Base-by-base conservation (phyloP, 2,329 filamentous ascomycete species). In the Pochonia chlamydosporia region DNA sequence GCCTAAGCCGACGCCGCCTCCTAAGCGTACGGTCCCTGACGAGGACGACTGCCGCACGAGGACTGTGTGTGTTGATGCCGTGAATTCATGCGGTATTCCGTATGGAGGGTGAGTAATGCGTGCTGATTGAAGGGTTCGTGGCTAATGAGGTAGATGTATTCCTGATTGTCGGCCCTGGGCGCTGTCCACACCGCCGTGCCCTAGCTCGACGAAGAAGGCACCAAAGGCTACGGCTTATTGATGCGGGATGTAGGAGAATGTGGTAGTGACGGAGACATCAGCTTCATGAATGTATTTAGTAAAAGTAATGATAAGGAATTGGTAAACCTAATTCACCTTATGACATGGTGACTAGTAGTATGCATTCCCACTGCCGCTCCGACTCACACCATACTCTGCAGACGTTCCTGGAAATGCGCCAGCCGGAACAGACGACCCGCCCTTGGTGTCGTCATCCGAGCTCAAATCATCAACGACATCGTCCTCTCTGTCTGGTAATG, bases 401-500 rank as follows among this genome's bases (percentile, higher is more conserved):
- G 64, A 60, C 0, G 70, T 69, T 7, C 74, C 75, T 4, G 78
- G 75, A 52, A 76, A 81, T 0, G 73, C 72, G 3, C 78, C 76
- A 13, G 70, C 67, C 5, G 71, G 69, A 3, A 56, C 59, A 1
- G 59, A 54, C 3, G 60, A 50, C 0, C 59, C 59, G 0, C 59
- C 60, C 41, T 57, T 56, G 16, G 57, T 51, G 16, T 70, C 67
- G 11, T 69, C 66, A 28, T 69, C 68, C 11, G 68, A 71, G 53
- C 68, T 71, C 47, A 59, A 43, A 16, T 64, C 63, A 24, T 63
- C 58, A 4, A 52, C 60, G 16, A 62, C 56, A 9, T 61, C 54
- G 44, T 70, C 68, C 4, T 61, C 59, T 13, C 55, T 56, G 5
- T 65, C 62, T 11, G 67, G 67, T 0, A 60, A 59, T 4, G 60